A percentile compares a stretch with the other conserved stretches of the same genome.
Conservation (phyloP, 768 basidiomycete genomes). For the Mycena vulgaris region DNA sequence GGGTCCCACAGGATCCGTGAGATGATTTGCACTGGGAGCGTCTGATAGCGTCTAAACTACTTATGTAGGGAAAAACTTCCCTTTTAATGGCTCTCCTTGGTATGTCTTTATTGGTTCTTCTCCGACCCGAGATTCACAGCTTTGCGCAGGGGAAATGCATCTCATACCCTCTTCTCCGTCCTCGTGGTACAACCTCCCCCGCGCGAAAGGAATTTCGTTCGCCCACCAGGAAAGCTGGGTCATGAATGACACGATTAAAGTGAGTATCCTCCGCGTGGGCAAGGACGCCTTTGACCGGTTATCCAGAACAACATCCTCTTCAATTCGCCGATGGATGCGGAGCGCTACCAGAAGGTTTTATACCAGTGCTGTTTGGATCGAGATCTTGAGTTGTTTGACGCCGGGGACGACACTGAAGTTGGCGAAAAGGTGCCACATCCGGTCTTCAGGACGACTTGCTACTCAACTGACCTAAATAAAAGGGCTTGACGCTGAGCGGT, state of each 20-base stretch:
- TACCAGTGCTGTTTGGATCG: constrained; percentile 82
- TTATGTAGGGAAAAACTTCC: constrained; percentile 55
- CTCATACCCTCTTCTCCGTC: background rate
- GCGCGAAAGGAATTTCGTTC: background rate
- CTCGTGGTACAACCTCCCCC: background rate
- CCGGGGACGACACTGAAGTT: constrained; percentile 78
- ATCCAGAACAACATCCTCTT: constrained; percentile 27
- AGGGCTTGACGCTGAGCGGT: background rate
- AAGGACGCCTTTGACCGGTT: constrained; percentile 36
- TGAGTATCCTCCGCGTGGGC: too few relatives aligned
- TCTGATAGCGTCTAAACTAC: background rate
- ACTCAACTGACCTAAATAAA: background rate
- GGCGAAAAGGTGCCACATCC: constrained; percentile 49
- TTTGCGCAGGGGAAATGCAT: constrained; percentile 1
- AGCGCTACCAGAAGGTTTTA: constrained; percentile 83
- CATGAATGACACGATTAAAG: background rate
- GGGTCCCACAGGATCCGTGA: constrained; percentile 51
- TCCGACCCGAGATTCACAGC: too few relatives aligned
- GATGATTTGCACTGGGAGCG: too few relatives aligned
- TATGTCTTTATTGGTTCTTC: too few relatives aligned
- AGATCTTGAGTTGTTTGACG: constrained; percentile 79
- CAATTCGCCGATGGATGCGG: constrained; percentile 61
- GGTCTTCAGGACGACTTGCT: background rate
- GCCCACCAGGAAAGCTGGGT: background rate
- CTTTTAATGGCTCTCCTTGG: constrained; percentile 74